These are phyloP conservation scores for Polytrichum formosum DNA, from an alignment of 225 moss, liverwort and hornwort species.

Conservation along the genomic window DNA sequence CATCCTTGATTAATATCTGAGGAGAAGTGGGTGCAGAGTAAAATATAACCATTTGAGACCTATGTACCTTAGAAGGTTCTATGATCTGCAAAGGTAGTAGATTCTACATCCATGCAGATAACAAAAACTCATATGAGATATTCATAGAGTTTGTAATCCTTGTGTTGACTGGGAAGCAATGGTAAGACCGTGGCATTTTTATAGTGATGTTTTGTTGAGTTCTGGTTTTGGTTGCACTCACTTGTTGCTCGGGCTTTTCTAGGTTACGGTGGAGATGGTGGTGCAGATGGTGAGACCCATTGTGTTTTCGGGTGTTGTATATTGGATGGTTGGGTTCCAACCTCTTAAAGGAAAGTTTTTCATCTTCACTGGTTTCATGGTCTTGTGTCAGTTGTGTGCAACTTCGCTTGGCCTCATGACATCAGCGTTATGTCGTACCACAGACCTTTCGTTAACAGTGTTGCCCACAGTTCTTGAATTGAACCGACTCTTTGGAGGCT, in stretches of 20 bases:
- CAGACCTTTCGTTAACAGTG: constrained; percentile 78
- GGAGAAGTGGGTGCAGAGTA: too few species aligned
- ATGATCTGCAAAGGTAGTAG: too few species aligned
- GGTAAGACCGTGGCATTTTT: not conserved
- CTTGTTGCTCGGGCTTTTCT: constrained; percentile 1
- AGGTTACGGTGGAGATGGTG: constrained; percentile 82
- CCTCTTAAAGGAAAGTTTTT: constrained; percentile 64
- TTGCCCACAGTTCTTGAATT: constrained; percentile 76
- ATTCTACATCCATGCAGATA: too few species aligned
- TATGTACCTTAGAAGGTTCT: too few species aligned
- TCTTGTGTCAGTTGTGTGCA: constrained; percentile 76
- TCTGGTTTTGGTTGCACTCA: too few species aligned
- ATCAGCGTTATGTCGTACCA: constrained; percentile 78
- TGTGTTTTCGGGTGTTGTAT: constrained; percentile 75
- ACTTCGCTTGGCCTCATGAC: constrained; percentile 85
- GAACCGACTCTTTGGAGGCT: constrained; percentile 82
- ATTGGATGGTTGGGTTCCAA: constrained; percentile 95
- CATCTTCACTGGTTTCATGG: constrained; percentile 80
- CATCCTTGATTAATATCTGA: too few species aligned
- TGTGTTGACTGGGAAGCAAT: not conserved
- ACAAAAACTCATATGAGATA: too few species aligned
- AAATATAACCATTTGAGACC: too few species aligned
- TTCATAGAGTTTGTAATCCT: not conserved
- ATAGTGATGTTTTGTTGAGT: too few species aligned
- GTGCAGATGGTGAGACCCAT: constrained; percentile 73